phyloP scores from a whole-genome alignment of 2,329 filamentous ascomycete species.

The Apiospora phragmitis region DNA sequence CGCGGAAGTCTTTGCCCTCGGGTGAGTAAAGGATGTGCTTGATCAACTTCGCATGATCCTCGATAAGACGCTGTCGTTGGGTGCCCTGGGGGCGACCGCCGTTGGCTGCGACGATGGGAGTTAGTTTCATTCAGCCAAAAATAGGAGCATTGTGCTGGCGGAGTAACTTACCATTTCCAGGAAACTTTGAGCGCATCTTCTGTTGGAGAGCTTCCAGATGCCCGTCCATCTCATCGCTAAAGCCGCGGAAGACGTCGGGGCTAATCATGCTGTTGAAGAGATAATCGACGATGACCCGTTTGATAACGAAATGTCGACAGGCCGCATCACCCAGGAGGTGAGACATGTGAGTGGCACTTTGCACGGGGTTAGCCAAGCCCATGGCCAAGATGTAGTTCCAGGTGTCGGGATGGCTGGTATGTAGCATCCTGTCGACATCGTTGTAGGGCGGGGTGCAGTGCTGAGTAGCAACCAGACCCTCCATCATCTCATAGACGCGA shows the following conservation, averaged over 20 bases:
- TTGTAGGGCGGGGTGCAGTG: conserved; percentile 21
- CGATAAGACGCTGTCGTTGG: conserved; percentile 25
- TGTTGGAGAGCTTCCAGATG: conserved; percentile 29
- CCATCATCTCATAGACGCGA: conserved; percentile 28
- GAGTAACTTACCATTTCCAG: conserved; percentile 15
- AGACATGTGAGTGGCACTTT: conserved; percentile 25
- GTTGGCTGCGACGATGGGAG: conserved; percentile 1
- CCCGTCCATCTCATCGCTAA: conserved; percentile 24
- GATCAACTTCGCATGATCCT: conserved; percentile 31
- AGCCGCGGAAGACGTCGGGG: conserved; percentile 30
- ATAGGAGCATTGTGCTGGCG: background rate
- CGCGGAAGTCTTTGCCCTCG: conserved; percentile 20
- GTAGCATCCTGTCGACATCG: conserved; percentile 19
- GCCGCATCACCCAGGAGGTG: conserved; percentile 22
- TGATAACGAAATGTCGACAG: conserved; percentile 28
- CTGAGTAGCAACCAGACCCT: conserved; percentile 29
- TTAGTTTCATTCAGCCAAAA: conserved; percentile 13
- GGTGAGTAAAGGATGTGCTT: conserved; percentile 19
- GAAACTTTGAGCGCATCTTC: conserved; percentile 18
- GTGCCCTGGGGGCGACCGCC: conserved; percentile 13
- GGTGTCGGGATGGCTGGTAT: conserved; percentile 21
- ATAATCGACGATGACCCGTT: conserved; percentile 31
- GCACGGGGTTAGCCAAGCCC: conserved; percentile 20
- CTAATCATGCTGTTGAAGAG: conserved; percentile 29
- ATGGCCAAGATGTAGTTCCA: conserved; percentile 29